Percentiles rank a stretch among this genome's conserved stretches.
These are phyloP conservation scores for Ceratorhiza oryzae-sativae DNA, from an alignment of 1,284 basidiomycete species.

Conservation along the genomic window DNA sequence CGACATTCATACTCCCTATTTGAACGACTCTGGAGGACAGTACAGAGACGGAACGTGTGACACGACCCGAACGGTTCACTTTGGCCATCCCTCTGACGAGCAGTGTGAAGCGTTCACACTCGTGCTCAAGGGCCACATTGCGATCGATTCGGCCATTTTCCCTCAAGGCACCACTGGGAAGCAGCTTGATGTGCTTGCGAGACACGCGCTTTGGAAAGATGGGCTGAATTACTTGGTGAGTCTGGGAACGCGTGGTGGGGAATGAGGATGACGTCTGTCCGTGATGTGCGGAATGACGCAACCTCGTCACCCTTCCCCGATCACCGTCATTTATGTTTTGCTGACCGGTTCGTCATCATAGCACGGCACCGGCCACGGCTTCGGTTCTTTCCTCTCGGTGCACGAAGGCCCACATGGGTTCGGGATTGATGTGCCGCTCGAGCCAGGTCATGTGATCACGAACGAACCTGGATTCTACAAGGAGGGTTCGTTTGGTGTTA, in stretches of 20 bases:
- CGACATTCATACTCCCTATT: constrained; percentile 79
- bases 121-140: constrained; percentile 96
- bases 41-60: constrained; percentile 93
- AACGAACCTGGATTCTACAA: constrained; percentile 88
- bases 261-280: constrained; percentile 45
- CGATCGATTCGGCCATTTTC: constrained; percentile 88
- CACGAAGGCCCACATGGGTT: constrained; percentile 65
- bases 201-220: constrained; percentile 87
- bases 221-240: constrained; percentile 72
- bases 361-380: constrained; percentile 86
- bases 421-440: constrained; percentile 68
- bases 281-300: too few relatives aligned
- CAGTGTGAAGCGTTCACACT: constrained; percentile 92
- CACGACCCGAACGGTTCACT: constrained; percentile 89
- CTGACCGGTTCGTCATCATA: constrained; percentile 67
- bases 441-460: constrained; percentile 86
- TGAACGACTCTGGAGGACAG: constrained; percentile 92
- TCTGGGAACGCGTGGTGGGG: constrained; percentile 47
- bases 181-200: constrained; percentile 84
- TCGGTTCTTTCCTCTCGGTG: constrained; percentile 71
- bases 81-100: constrained; percentile 80
- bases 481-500: constrained; percentile 84
- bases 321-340: constrained; percentile 66
- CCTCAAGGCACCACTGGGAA: constrained; percentile 85
- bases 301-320: constrained; percentile 40